Base-by-base conservation (phyloP, 192 early-diverging fungal genomes). In the Coemansia sp. region DNA sequence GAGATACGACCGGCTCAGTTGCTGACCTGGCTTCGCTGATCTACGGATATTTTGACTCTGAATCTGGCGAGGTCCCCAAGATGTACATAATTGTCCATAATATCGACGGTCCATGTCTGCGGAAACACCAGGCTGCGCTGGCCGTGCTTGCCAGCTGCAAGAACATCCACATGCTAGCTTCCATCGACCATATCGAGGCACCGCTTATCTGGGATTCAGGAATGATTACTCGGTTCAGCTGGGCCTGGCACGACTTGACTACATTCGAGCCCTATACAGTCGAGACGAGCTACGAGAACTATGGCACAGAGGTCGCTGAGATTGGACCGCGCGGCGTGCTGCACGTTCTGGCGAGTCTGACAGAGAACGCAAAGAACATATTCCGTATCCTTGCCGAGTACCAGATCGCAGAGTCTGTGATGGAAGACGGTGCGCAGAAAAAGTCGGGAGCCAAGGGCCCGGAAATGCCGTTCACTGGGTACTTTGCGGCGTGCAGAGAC, bases 171-270 rank as follows among this genome's bases (percentile, higher is more conserved):
- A 33, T 99, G 14, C 53, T 97, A 27, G 92, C 89, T 0, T 90
- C 89, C 0, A 74, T 93, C 18, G 96, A 99, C 66, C 88, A 99
- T 51, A 91, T 97, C 50, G 87, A 95, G 52, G 84, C 92, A 14
- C 83, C 87, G 4, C 58, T 96, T 19, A 72, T 97, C 17, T 96
- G 91, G 92, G 93, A 99, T 64, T 73, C 84, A 29, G 81, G 80
- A 34, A 78, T 78, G 19, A 41, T 80, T 3, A 61, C 80, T 5
- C 72, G 80, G 9, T 94, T 89, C 61, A 85, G 83, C 60, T 96
- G 88, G 87, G 63, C 86, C 1, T 95, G 92, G 90, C 93, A 95
- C 64, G 92, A 99, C 52, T 66, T 83, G 32, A 91, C 96, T 0
- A 96, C 94, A 13, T 95, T 84, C 63, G 81, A 83, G 41, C 68